Evolutionary conservation across 495 filamentous ascomycete genomes (phyloP).

Genomic region (Lentithecium fluviatile): DNA sequence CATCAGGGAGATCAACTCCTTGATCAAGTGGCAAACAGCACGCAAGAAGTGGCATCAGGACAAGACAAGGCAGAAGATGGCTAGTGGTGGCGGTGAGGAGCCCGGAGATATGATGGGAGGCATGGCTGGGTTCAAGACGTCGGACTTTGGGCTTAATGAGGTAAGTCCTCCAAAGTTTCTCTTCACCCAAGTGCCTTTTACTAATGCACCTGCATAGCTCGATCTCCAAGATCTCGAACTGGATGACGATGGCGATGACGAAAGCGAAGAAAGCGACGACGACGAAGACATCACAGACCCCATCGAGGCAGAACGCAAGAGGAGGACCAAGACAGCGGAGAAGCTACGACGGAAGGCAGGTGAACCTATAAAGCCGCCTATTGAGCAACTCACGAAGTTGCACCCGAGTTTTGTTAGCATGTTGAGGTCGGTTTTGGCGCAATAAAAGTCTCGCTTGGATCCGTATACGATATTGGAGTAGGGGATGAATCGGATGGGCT

Average conservation of each 20-base stretch:
- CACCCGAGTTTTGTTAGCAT: slow-evolving; percentile 76
- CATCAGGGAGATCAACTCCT: slow-evolving; percentile 74
- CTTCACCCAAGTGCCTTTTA: slow-evolving; percentile 3
- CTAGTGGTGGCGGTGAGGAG: slow-evolving; percentile 58
- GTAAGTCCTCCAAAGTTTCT: slow-evolving; percentile 46
- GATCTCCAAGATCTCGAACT: slow-evolving; percentile 81
- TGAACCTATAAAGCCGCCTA: slow-evolving; percentile 81
- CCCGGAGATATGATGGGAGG: slow-evolving; percentile 16
- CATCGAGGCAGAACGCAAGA: slow-evolving; percentile 77
- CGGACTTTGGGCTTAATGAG: slow-evolving; percentile 86
- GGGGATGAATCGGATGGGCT: too few relatives aligned
- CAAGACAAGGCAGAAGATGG: slow-evolving; percentile 99
- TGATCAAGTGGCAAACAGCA: slow-evolving; percentile 92
- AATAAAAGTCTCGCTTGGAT: slow-evolving; percentile 45
- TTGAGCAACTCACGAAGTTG: slow-evolving; percentile 75
- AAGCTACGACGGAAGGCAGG: slow-evolving; percentile 78
- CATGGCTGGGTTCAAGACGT: slow-evolving; percentile 61
- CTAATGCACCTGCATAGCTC: slow-evolving; percentile 42
- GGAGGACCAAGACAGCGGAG: slow-evolving; percentile 71
- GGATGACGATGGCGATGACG: slow-evolving; percentile 54
- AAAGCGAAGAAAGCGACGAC: slow-evolving; percentile 57
- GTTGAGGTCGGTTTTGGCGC: slow-evolving; percentile 82
- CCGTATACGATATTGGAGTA: too few relatives aligned
- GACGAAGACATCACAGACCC: slow-evolving; percentile 78
- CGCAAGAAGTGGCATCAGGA: slow-evolving; percentile 96